Percentiles rank a stretch among this genome's conserved stretches.
Conservation (phyloP, 2,329 filamentous ascomycete genomes). For the Colletotrichum limetticola region DNA sequence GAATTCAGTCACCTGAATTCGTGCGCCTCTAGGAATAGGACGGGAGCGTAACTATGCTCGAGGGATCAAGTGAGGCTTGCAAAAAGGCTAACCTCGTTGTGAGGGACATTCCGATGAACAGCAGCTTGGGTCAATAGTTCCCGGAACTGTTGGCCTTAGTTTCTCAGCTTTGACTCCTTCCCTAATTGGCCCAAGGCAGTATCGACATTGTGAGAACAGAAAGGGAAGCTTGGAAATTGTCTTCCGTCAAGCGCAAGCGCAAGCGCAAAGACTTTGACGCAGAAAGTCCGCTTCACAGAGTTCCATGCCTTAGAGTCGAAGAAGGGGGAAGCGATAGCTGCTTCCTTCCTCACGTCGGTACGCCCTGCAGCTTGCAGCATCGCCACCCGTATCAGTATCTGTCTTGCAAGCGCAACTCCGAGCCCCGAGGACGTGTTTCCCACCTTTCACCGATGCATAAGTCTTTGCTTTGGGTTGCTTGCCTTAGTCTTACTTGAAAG, state of each 20-base stretch:
- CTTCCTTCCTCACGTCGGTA: not conserved
- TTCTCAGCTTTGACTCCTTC: not conserved
- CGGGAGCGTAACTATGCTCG: not conserved
- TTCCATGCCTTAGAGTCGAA: not conserved
- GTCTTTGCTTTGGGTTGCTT: not conserved
- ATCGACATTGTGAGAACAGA: not conserved
- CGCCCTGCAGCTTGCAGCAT: not conserved
- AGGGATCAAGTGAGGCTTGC: not conserved
- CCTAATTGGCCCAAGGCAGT: not conserved
- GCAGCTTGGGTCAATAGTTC: not conserved
- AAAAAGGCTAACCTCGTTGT: not conserved
- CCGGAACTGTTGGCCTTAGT: too few species aligned
- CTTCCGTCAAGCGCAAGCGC: not conserved
- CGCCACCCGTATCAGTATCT: not conserved
- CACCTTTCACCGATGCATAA: not conserved
- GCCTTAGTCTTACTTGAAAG: not conserved
- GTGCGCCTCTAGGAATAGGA: not conserved
- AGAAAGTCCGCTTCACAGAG: not conserved
- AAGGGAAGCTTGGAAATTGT: not conserved
- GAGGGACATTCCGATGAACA: not conserved
- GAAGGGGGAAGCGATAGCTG: not conserved
- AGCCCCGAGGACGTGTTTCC: not conserved
- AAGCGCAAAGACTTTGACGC: not conserved
- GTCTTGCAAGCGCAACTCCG: not conserved
- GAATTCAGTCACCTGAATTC: not conserved